phyloP scores from a whole-genome alignment of 2,329 filamentous ascomycete species.

The Fusarium sp. region DNA sequence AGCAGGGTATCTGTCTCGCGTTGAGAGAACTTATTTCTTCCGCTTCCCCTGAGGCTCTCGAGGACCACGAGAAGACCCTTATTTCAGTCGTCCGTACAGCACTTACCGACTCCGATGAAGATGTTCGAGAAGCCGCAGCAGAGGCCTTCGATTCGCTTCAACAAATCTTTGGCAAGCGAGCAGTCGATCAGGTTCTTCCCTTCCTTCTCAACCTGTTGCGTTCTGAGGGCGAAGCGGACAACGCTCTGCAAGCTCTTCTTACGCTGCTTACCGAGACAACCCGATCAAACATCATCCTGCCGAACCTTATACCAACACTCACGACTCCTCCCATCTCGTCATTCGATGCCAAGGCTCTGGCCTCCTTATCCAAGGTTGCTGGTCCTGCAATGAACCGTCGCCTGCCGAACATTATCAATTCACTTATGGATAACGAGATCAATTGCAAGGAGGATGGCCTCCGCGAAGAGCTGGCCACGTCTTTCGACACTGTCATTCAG shows the following conservation, averaged over 20 bases:
- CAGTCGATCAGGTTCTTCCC: conserved; percentile 94
- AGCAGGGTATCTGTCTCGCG: conserved; percentile 97
- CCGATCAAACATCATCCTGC: conserved; percentile 94
- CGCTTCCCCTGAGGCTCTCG: conserved; percentile 86
- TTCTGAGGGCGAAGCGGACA: conserved; percentile 86
- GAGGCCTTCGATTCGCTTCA: conserved; percentile 97
- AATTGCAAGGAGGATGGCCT: conserved; percentile 79
- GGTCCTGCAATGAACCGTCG: conserved; percentile 90
- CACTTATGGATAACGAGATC: conserved; percentile 93
- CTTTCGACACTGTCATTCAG: conserved; percentile 89
- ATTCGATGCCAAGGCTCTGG: conserved; percentile 95
- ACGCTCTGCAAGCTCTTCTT: conserved; percentile 90
- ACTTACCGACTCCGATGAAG: conserved; percentile 87
- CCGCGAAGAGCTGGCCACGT: conserved; percentile 76
- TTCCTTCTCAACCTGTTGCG: conserved; percentile 91
- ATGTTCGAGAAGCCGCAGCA: conserved; percentile 94
- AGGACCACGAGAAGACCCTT: conserved; percentile 94
- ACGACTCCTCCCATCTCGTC: conserved; percentile 89
- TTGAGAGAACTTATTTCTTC: conserved; percentile 93
- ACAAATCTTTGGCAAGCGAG: conserved; percentile 91
- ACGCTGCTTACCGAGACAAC: conserved; percentile 94
- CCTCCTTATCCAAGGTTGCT: conserved; percentile 92
- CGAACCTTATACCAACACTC: conserved; percentile 93
- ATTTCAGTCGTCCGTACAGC: conserved; percentile 95
- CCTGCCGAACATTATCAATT: conserved; percentile 89